Evolutionary conservation across 208 protist genomes (phyloP), one percentile per base, ranked within the genome.

Genomic region (Acanthamoeba royreba): DNA sequence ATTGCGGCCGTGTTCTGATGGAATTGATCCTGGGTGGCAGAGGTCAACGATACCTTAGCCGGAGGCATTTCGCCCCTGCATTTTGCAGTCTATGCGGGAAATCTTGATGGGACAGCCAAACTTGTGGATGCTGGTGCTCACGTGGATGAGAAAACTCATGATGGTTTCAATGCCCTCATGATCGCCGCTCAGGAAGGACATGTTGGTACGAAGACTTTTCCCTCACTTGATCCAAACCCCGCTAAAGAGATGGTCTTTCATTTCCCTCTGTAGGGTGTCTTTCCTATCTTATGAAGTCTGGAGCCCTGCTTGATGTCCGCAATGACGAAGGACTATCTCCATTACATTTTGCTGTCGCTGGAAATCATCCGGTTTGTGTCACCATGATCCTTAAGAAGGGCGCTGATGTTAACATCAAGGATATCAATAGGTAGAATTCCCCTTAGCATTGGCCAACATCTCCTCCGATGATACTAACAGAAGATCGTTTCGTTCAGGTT

Each of bases 101-200:
- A 92, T 49, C 45, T 77, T 5, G 58, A 92, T 7, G 86, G 43
- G 35, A 35, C 77, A 43, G 33, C 25, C 86, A 15, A 22, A 28
- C 58, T 92, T 22, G 38, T 92, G n/a, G 86, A 92, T n/a, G 86
- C 55, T 43, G 58, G 58, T 13, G 86, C 86, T 22, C 5, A 52
- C n/a, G 22, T 52, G 25, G 63, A 92, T 28, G 86, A 77, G 15
- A 77, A 66, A 40, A 77, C 86, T 13, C 55, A 92, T 22, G 86
- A 92, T 40, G 86, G 86, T 35, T 92, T 49, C 55, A 92, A 47
- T n/a, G 28, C 86, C 7, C 86, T 92, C 42, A 77, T 92, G 86
- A 77, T 92, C 19, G 69, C 55, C 0, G 49, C 86, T 13, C 86
- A 92, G n/a, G 86, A 92, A 19, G 86, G 86, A 4, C 86, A 92